Evolutionary conservation across 2,329 filamentous ascomycete species (phyloP).

Genomic region (Colletotrichum liaoningense): DNA sequence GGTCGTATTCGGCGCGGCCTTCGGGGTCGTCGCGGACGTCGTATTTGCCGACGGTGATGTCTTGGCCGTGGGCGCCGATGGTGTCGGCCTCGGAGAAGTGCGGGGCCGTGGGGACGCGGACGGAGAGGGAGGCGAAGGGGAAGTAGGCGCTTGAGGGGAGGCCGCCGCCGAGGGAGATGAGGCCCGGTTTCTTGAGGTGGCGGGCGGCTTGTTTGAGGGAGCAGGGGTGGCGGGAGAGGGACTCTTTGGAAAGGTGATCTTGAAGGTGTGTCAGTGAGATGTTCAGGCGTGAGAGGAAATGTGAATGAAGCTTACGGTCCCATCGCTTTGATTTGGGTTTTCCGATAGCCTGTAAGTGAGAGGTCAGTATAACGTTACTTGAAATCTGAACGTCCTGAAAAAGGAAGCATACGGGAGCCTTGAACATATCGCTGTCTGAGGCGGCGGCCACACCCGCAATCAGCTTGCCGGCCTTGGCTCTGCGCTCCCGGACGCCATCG

Average conservation of each 20-base stretch:
- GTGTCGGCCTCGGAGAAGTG: slow-evolving; percentile 79
- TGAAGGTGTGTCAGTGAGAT: background rate
- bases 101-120: slow-evolving; percentile 78
- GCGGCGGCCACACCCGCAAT: slow-evolving; percentile 81
- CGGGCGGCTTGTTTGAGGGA: slow-evolving; percentile 87
- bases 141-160: slow-evolving; percentile 92
- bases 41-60: slow-evolving; percentile 81
- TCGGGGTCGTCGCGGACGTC: slow-evolving; percentile 72
- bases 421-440: slow-evolving; percentile 86
- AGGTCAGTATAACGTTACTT: slow-evolving; percentile 17
- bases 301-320: slow-evolving; percentile 77
- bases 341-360: slow-evolving; percentile 46
- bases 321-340: slow-evolving; percentile 86
- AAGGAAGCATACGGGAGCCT: slow-evolving; percentile 69
- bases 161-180: slow-evolving; percentile 94
- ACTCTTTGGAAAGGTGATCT: slow-evolving; percentile 73
- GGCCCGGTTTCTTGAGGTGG: slow-evolving; percentile 81
- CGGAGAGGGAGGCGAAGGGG: slow-evolving; percentile 82
- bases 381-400: background rate
- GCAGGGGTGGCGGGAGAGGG: slow-evolving; percentile 69
- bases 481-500: slow-evolving; percentile 73
- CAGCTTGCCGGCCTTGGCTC: slow-evolving; percentile 78
- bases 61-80: slow-evolving; percentile 63
- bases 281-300: background rate
- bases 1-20: slow-evolving; percentile 66